These are phyloP conservation scores for Heritiera fomes DNA, from an alignment of 345 rosid genomes.

Conservation along the genomic window DNA sequence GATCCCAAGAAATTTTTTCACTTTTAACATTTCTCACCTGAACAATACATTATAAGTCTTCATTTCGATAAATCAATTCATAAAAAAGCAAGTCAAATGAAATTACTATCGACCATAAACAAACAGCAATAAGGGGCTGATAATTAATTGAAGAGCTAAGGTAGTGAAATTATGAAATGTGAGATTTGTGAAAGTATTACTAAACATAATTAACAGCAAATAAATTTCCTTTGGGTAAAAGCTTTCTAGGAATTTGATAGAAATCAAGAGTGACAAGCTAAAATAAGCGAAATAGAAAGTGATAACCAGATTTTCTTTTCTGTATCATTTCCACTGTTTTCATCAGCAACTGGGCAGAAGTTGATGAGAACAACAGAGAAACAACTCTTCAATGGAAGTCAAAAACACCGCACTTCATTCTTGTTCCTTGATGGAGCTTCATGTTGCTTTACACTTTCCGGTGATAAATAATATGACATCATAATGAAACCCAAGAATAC, in stretches of 20 bases:
- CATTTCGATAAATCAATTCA: background rate
- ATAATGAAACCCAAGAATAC: background rate
- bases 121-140: background rate
- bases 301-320: background rate
- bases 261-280: background rate
- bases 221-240: background rate
- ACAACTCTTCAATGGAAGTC: background rate
- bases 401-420: background rate
- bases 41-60: background rate
- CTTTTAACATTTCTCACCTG: background rate
- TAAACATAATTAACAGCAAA: background rate
- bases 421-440: background rate
- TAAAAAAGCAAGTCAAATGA: background rate
- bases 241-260: background rate
- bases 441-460: background rate
- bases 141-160: slow-evolving; percentile 1
- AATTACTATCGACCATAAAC: background rate
- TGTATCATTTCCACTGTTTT: background rate
- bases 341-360: background rate
- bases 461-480: background rate
- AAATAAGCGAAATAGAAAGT: background rate
- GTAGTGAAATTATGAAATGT: background rate
- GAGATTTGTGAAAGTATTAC: background rate
- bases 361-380: background rate
- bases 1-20: background rate